phyloP scores from a whole-genome alignment of 306 rosid genomes.

The Gynostemma pentaphyllum region DNA sequence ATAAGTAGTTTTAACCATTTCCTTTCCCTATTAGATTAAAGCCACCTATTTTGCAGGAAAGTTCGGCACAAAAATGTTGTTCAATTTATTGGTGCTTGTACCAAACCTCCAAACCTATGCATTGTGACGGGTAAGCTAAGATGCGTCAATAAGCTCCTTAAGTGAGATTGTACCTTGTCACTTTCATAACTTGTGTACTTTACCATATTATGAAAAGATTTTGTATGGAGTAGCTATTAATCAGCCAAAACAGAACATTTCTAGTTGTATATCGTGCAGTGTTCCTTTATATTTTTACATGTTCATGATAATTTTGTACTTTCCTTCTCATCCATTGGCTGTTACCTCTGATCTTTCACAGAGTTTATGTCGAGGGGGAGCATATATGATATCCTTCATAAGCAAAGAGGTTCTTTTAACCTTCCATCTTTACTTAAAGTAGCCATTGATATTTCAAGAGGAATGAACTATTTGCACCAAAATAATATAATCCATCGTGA shows the following conservation, averaged over 20 bases:
- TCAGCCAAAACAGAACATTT: not conserved
- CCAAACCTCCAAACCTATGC: conserved; percentile 78
- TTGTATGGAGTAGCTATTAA: not conserved
- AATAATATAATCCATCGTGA: conserved; percentile 97
- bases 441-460: conserved; percentile 88
- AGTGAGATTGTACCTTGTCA: not conserved
- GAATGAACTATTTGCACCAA: conserved; percentile 96
- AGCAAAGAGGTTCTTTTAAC: conserved; percentile 78
- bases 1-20: not conserved
- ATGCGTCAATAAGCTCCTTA: conserved; percentile 6
- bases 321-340: not conserved
- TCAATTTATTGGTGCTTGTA: conserved; percentile 96
- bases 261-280: not conserved
- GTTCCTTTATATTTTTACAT: not conserved
- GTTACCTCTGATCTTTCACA: conserved; percentile 37
- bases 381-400: conserved; percentile 89
- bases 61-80: conserved; percentile 97
- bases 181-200: not conserved
- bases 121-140: conserved; percentile 78
- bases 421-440: conserved; percentile 89
- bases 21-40: not conserved
- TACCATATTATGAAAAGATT: not conserved
- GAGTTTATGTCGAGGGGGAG: conserved; percentile 98
- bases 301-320: not conserved
- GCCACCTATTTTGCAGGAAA: conserved; percentile 48